Conservation (phyloP, 2,329 filamentous ascomycete species). For the Aspergillus chevalieri region DNA sequence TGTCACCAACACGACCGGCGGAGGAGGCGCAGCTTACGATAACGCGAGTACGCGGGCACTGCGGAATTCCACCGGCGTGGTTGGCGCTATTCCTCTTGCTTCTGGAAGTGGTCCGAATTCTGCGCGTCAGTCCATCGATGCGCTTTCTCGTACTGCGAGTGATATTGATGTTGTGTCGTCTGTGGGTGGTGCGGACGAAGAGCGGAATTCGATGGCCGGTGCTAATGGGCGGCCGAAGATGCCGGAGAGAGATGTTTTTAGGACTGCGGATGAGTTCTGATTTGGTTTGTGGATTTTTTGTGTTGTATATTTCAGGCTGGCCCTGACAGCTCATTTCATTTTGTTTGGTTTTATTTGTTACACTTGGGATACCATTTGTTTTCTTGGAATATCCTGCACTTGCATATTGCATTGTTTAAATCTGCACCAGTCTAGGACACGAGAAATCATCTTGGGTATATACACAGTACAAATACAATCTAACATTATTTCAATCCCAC, state of each 20-base stretch:
- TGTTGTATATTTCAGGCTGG: background rate
- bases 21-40: constrained; percentile 10
- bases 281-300: background rate
- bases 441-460: constrained; percentile 6
- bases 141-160: constrained; percentile 9
- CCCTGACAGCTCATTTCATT: background rate
- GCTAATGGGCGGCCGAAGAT: constrained; percentile 18
- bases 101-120: background rate
- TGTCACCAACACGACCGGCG: constrained; percentile 5
- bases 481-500: background rate
- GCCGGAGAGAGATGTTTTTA: constrained; percentile 24
- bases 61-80: constrained; percentile 21
- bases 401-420: background rate
- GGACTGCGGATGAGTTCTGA: constrained; percentile 19
- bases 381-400: background rate
- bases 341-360: background rate
- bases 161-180: constrained; percentile 9
- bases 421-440: background rate
- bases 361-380: background rate
- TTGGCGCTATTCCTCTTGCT: constrained; percentile 5
- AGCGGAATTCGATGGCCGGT: background rate
- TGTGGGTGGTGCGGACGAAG: constrained; percentile 1
- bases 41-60: constrained; percentile 27
- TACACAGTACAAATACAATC: constrained; percentile 2
- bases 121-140: constrained; percentile 19